These are phyloP conservation scores for Lasiodiplodia gonubiensis DNA, from an alignment of 2,329 filamentous ascomycete species.

Conservation along the genomic window DNA sequence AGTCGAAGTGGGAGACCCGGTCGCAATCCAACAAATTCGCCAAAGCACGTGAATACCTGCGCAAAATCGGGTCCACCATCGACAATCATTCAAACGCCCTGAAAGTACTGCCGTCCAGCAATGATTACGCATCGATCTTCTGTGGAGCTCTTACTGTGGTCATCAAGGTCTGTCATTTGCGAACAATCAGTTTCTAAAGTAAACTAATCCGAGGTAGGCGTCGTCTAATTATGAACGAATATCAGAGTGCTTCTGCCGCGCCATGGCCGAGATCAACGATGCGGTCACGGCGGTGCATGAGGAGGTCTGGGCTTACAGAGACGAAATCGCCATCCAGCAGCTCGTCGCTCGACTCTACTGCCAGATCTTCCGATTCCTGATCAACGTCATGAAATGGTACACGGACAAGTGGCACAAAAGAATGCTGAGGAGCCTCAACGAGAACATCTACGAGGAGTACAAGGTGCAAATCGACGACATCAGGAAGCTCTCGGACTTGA, in stretches of 20 bases:
- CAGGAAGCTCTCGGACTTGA: conserved; percentile 10
- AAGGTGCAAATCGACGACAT: conserved; percentile 33
- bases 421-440: conserved; percentile 32
- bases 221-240: conserved; percentile 36
- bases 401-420: conserved; percentile 31
- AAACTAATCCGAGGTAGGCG: conserved; percentile 27
- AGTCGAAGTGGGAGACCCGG: background rate
- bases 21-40: background rate
- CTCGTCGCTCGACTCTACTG: conserved; percentile 34
- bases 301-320: conserved; percentile 32
- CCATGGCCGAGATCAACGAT: conserved; percentile 33
- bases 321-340: conserved; percentile 32
- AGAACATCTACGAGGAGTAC: conserved; percentile 34
- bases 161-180: conserved; percentile 11
- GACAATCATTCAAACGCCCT: conserved; percentile 33
- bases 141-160: conserved; percentile 31
- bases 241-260: conserved; percentile 31
- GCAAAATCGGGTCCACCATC: conserved; percentile 30
- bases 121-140: conserved; percentile 36
- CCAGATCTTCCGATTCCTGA: conserved; percentile 36
- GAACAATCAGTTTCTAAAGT: too few species aligned
- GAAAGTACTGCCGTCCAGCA: conserved; percentile 33
- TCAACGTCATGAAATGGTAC: conserved; percentile 36
- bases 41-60: background rate
- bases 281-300: conserved; percentile 16